phyloP scores from a whole-genome alignment of 2,329 filamentous ascomycete genomes.

The Ophiocordyceps australis region DNA sequence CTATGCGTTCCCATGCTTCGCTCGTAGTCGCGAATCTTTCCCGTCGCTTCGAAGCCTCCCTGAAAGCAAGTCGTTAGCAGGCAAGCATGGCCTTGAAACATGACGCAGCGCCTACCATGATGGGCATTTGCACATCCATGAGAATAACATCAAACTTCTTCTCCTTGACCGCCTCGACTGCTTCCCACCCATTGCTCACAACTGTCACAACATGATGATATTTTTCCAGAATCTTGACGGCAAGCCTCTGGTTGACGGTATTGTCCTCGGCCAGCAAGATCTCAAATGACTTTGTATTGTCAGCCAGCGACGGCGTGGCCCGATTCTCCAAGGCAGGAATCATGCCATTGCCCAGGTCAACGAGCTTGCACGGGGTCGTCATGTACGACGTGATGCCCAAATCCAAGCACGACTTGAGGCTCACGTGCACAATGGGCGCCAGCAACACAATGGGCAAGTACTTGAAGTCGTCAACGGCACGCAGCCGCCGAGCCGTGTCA shows the following conservation, averaged over 20 bases:
- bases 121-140: slow-evolving; percentile 99
- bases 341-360: slow-evolving; percentile 91
- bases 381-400: slow-evolving; percentile 97
- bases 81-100: not conserved
- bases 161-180: slow-evolving; percentile 78
- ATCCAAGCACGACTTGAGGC: slow-evolving; percentile 82
- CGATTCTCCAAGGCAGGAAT: slow-evolving; percentile 87
- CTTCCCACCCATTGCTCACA: slow-evolving; percentile 86
- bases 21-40: slow-evolving; percentile 92
- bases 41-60: slow-evolving; percentile 94
- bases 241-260: slow-evolving; percentile 86
- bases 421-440: slow-evolving; percentile 77
- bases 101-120: slow-evolving; percentile 51
- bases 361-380: slow-evolving; percentile 88
- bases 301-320: slow-evolving; percentile 76
- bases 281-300: slow-evolving; percentile 90
- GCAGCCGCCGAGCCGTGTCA: slow-evolving; percentile 68
- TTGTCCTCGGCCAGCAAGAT: slow-evolving; percentile 95
- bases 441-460: slow-evolving; percentile 91
- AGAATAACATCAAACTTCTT: slow-evolving; percentile 91
- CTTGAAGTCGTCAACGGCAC: slow-evolving; percentile 88
- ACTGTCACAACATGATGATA: slow-evolving; percentile 88
- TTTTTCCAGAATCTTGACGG: slow-evolving; percentile 93
- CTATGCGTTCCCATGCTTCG: slow-evolving; percentile 60
- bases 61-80: slow-evolving; percentile 23